Base-by-base conservation (phyloP, 2,329 filamentous ascomycete species). In the Aureobasidium namibiae region DNA sequence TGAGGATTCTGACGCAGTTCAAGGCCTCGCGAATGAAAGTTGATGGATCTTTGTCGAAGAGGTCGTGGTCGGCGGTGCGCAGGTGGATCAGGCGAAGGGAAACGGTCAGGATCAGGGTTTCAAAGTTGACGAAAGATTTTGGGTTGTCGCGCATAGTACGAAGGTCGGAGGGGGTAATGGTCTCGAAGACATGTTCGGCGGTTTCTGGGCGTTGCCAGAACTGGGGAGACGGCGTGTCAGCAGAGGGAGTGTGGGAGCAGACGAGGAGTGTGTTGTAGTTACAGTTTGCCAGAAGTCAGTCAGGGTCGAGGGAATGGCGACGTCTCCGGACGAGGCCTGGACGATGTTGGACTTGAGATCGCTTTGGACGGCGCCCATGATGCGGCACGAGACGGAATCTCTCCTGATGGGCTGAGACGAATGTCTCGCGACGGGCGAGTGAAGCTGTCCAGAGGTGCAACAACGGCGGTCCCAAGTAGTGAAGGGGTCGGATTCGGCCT, bases 121-220 rank as follows among this genome's bases (percentile, higher is more conserved):
- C 91, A 64, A 96, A 80, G 70, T 96, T 96, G 71, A 89, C 86
- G 63, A 95, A 78, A 49, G 91, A 88, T 6, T 48, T 39, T 24
- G 11, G 64, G 67, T 84, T 82, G 73, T 96, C 92, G 70, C 92
- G 85, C 46, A 90, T 92, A 65, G 92, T 86, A 63, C 92, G 89
- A 63, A 96, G 92, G 71, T 95, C 89, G 61, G 87, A 52, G 31
- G 64, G 62, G 31, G 62, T 66, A 34, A 65, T 62, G 13, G 69
- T 71, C 70, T 90, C 95, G 78, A 97, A 97, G 69, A 99, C 86
- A 78, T 99, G 94, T 71, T 97, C 94, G 56, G 90, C 85, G 14
- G 91, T 92, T 74, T 97, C 94, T 63, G 94, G 94, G 44, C 99
- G 85, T 74, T 96, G 90, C 92, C 92, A 97, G 77, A 97, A 97